A percentile compares a stretch with the other conserved stretches of the same genome.
phyloP scores from a whole-genome alignment of 169 alveolate genomes.

The Ichthyophthirius multifiliis region DNA sequence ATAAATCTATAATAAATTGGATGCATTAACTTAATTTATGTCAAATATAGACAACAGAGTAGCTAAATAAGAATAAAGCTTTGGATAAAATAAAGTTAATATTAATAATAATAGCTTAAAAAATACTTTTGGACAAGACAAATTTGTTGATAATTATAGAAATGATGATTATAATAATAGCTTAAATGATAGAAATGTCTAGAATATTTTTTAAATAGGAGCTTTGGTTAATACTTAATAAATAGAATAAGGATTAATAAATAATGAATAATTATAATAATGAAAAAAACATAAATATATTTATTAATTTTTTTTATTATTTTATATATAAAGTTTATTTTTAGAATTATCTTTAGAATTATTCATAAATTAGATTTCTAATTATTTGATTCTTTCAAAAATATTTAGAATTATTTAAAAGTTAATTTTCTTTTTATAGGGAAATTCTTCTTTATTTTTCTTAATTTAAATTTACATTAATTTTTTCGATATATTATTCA shows the following conservation, averaged over 20 bases:
- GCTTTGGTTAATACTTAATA: neutral
- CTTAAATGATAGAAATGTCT: constrained; percentile 6
- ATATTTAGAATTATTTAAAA: too few species aligned
- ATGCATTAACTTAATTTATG: neutral
- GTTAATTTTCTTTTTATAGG: too few species aligned
- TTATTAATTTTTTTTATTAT: too few species aligned
- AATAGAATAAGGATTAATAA: neutral
- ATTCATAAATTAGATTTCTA: too few species aligned
- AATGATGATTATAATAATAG: neutral
- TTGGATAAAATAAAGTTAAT: neutral
- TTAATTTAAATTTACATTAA: too few species aligned
- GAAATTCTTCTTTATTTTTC: too few species aligned
- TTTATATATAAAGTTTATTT: too few species aligned
- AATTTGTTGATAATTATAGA: neutral
- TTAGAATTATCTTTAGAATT: too few species aligned
- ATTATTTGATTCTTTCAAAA: too few species aligned
- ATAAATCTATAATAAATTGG: neutral
- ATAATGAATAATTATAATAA: neutral
- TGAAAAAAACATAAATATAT: too few species aligned
- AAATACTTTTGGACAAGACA: neutral
- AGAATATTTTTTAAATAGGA: neutral
- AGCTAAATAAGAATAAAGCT: neutral
- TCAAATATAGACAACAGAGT: neutral
- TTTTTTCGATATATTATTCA: too few species aligned
- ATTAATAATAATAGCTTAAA: neutral